Base-by-base conservation (phyloP, 805 yeast genomes). In the Priceomyces haplophilus region DNA sequence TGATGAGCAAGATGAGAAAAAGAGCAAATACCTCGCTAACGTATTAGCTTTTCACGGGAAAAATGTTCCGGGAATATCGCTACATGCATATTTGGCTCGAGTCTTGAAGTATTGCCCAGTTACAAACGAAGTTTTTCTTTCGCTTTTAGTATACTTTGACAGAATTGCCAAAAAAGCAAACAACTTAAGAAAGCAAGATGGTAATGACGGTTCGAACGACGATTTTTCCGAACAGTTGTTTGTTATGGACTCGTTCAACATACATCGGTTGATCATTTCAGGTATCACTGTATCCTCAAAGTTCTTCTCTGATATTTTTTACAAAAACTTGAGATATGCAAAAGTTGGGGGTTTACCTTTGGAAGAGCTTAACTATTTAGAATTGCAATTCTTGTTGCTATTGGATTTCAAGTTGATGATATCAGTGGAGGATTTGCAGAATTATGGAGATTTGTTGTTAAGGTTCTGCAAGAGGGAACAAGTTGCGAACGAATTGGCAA, bases 71-170 rank as follows among this genome's bases (percentile, higher is more conserved):
- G 96, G 95, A n/a, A 93, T 93, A 41, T 80, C 90, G 10, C 75
- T 93, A 37, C 89, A 88, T 55, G 93, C 95, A 16, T 93, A 93
- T 60, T 73, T 93, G 46, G 78, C 88, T 34, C 80, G 99, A 58
- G 91, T 93, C 21, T 78, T 91, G 60, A 91, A 91, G 64, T 93
- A 93, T 66, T 93, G 99, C 62, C 98, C 99, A 0, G 93, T 93
- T n/a, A 90, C 99, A 2, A 91, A 91, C 64, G 98, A 93, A 61
- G 98, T 93, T 25, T 93, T 90, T 62, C 68, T 93, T 37, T 83
- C 96, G 30, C 67, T 93, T 27, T 72, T 93, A 54, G 97, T 93
- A 23, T 93, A 93, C 62, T 89, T 93, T 67, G 99, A 93, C 65
- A 72, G 98, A 48, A 88, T 91, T 35, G 93, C 96, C 15, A 87